Evolutionary conservation across 129 eudicot genomes (phyloP).

Genomic region (Flaveria brownii): DNA sequence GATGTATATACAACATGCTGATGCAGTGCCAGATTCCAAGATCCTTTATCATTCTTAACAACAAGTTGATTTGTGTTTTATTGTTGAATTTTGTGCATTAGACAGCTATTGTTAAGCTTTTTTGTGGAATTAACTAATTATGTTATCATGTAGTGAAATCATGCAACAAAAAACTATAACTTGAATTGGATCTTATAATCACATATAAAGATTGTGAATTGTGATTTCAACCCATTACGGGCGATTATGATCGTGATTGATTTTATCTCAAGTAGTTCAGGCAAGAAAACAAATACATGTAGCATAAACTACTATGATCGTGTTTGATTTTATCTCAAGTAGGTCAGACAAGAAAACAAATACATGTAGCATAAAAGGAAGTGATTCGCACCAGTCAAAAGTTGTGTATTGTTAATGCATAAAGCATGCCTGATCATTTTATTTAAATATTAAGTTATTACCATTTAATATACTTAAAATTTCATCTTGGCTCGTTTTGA

Average conservation of each 20-base stretch:
- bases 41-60: constrained; percentile 7
- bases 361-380: neutral
- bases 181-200: constrained; percentile 6
- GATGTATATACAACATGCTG: constrained; percentile 36
- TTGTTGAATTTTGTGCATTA: constrained; percentile 29
- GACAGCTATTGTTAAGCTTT: constrained; percentile 13
- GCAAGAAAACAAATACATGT: neutral
- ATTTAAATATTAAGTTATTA: neutral
- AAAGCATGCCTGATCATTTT: neutral
- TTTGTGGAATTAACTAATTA: constrained; percentile 14
- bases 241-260: neutral
- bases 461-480: neutral
- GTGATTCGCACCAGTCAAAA: neutral
- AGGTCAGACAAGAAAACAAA: neutral
- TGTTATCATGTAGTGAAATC: neutral
- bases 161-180: neutral
- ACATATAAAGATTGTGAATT: neutral
- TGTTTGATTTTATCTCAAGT: neutral
- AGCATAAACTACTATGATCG: neutral
- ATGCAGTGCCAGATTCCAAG: constrained; percentile 22
- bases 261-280: too few relatives aligned
- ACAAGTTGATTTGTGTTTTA: constrained; percentile 23
- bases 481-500: neutral
- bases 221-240: neutral
- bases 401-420: neutral